Conservation (phyloP, 2,329 filamentous ascomycete species). For the Microdochium trichocladiopsis region DNA sequence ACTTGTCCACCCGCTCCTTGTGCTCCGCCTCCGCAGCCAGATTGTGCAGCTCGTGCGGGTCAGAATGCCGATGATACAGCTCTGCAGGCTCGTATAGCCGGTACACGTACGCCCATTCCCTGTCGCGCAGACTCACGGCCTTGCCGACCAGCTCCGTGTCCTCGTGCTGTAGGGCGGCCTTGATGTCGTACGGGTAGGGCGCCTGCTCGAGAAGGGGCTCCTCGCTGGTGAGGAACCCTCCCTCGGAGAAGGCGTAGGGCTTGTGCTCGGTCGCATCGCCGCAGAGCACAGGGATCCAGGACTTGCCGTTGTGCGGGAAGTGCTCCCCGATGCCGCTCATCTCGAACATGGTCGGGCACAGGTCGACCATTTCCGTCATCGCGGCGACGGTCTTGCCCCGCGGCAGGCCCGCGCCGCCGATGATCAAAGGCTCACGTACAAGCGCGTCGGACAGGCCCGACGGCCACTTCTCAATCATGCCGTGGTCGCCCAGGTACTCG, state of each 20-base stretch:
- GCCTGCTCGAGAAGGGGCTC: slow-evolving; percentile 36
- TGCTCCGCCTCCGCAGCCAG: slow-evolving; percentile 21
- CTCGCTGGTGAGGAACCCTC: slow-evolving; percentile 33
- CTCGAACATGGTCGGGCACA: slow-evolving; percentile 35
- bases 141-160: slow-evolving; percentile 35
- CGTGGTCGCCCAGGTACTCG: slow-evolving; percentile 38
- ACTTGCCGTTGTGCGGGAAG: slow-evolving; percentile 31
- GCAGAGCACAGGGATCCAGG: slow-evolving; percentile 21
- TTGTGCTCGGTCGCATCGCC: slow-evolving; percentile 21
- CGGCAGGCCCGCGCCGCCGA: slow-evolving; percentile 13
- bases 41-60: slow-evolving; percentile 30
- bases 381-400: too few relatives aligned
- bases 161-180: slow-evolving; percentile 34
- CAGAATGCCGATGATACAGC: slow-evolving; percentile 29
- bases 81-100: slow-evolving; percentile 35
- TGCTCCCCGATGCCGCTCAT: slow-evolving; percentile 26
- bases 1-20: slow-evolving; percentile 10
- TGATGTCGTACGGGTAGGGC: slow-evolving; percentile 37
- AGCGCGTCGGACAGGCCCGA: slow-evolving; percentile 33
- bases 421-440: slow-evolving; percentile 33
- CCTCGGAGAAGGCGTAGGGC: slow-evolving; percentile 33
- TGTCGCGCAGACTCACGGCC: slow-evolving; percentile 17
- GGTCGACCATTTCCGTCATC: slow-evolving; percentile 37
- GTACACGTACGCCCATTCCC: slow-evolving; percentile 34
- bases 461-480: slow-evolving; percentile 41